These are phyloP conservation scores for Curvularia verruculosa DNA, from an alignment of 2,329 filamentous ascomycete species.

Conservation along the genomic window DNA sequence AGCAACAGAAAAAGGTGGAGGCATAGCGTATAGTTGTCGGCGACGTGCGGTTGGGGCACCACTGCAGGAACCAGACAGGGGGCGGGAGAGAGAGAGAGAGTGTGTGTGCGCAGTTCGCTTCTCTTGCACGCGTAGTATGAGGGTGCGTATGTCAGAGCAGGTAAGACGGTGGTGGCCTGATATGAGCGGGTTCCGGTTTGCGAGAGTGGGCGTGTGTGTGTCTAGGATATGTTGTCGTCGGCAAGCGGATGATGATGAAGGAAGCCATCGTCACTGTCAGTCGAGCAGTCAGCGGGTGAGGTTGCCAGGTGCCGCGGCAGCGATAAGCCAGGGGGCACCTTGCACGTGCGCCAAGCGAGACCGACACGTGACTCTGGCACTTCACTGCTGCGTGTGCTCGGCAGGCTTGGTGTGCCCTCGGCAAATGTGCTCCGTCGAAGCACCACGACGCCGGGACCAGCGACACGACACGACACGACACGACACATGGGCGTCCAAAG, in stretches of 20 bases:
- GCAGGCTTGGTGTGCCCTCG: neutral
- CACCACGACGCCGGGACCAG: neutral
- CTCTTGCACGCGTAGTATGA: neutral
- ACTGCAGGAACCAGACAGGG: constrained; percentile 25
- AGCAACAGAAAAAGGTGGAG: constrained; percentile 19
- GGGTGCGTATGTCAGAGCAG: too few species aligned
- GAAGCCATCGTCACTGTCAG: too few species aligned
- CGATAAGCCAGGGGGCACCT: neutral
- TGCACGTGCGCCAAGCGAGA: neutral
- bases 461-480: neutral
- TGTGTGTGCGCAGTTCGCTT: neutral
- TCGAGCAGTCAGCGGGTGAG: neutral
- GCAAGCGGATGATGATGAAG: too few species aligned
- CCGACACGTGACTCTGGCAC: constrained; percentile 1
- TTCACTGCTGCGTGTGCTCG: neutral
- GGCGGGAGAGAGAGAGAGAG: too few species aligned
- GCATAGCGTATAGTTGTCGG: constrained; percentile 13
- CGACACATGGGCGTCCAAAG: neutral
- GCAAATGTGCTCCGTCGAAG: neutral
- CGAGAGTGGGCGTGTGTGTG: too few species aligned
- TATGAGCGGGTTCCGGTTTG: neutral
- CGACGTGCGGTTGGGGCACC: constrained; percentile 23
- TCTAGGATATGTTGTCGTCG: neutral
- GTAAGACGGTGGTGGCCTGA: neutral
- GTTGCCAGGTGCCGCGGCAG: neutral